Evolutionary conservation across 768 basidiomycete species (phyloP).

Genomic region (Naematelia encephala): DNA sequence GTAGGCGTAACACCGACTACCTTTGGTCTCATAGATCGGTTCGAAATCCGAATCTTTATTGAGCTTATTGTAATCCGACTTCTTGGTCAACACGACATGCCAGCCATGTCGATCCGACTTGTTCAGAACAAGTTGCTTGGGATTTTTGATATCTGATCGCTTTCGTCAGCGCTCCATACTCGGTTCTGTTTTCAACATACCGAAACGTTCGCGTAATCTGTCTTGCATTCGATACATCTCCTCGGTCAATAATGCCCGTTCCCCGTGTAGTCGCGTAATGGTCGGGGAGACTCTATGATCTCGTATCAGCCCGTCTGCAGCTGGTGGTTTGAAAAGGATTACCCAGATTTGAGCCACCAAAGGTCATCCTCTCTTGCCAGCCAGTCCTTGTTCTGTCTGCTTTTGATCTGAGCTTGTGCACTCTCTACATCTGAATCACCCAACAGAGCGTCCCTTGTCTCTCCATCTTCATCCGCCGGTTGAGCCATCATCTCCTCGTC

Average conservation of each 20-base stretch:
- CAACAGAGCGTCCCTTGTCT: constrained; percentile 18
- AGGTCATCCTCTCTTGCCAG: constrained; percentile 21
- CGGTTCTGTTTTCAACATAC: too few species aligned
- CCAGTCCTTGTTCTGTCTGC: constrained; percentile 15
- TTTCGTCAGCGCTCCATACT: constrained; percentile 7
- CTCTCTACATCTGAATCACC: background rate
- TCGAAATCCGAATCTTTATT: constrained; percentile 29
- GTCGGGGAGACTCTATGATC: background rate
- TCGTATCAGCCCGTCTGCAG: background rate
- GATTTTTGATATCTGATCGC: constrained; percentile 5
- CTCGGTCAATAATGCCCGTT: constrained; percentile 13
- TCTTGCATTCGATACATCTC: constrained; percentile 28
- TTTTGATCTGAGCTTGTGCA: constrained; percentile 14
- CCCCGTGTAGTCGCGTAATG: constrained; percentile 11
- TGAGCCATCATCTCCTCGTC: constrained; percentile 29
- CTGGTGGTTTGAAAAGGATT: constrained; percentile 5
- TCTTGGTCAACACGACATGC: constrained; percentile 18
- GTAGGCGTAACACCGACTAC: constrained; percentile 28
- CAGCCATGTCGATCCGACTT: constrained; percentile 23
- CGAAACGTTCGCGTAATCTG: too few species aligned
- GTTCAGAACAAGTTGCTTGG: background rate
- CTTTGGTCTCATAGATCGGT: constrained; percentile 19
- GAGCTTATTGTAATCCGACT: constrained; percentile 23
- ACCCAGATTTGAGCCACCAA: constrained; percentile 46
- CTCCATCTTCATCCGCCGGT: constrained; percentile 16